phyloP scores from a whole-genome alignment of 2,329 filamentous ascomycete genomes.

The Fusarium marasasianum region DNA sequence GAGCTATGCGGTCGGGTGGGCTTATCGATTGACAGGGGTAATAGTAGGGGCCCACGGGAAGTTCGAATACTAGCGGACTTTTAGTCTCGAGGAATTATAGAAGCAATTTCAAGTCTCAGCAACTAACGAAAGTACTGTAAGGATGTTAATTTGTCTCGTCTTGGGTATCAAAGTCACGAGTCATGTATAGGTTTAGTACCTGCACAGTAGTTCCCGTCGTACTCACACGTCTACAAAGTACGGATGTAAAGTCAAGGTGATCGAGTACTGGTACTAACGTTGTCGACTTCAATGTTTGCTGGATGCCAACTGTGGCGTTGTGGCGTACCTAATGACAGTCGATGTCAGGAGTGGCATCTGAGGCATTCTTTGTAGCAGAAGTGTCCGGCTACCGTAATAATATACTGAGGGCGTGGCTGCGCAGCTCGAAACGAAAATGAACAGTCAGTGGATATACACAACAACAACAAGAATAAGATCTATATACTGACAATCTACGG shows the following conservation, averaged over 20 bases:
- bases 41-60: conserved; percentile 5
- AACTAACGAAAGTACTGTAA: not conserved
- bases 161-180: not conserved
- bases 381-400: not conserved
- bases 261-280: not conserved
- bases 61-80: conserved; percentile 11
- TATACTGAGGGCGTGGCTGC: not conserved
- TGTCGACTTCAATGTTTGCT: not conserved
- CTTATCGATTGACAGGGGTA: conserved; percentile 41
- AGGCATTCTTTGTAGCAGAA: conserved; percentile 16
- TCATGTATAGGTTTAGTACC: not conserved
- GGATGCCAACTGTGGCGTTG: conserved; percentile 10
- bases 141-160: not conserved
- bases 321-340: conserved; percentile 9
- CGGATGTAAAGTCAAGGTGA: not conserved
- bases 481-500: not conserved
- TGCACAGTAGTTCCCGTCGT: not conserved
- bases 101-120: not conserved
- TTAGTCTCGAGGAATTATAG: not conserved
- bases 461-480: not conserved
- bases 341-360: not conserved
- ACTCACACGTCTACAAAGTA: not conserved
- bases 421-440: not conserved
- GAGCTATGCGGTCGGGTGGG: conserved; percentile 5
- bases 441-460: not conserved